Evolutionary conservation across 108 stramenopile species (phyloP), one percentile per base, ranked within the genome.

Genomic region (Skeletonema tropicum): DNA sequence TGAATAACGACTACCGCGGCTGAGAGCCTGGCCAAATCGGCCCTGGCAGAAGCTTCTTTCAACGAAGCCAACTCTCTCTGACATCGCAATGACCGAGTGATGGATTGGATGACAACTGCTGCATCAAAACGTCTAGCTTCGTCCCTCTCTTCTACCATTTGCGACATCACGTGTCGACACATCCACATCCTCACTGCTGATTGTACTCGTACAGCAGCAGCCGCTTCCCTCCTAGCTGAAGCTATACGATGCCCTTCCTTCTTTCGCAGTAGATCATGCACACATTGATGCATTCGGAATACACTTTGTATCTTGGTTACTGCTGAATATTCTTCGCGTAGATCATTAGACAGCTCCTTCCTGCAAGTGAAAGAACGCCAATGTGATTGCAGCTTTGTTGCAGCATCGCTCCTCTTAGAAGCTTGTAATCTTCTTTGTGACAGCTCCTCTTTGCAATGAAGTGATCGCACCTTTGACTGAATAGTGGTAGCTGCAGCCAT

Each of bases 261-360:
- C 17, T 52, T 25, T n/a, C 10, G 15, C 2, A 33, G 69, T 1
- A 32, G 13, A 11, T 39, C 17, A 23, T 21, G 32, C 15, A 30
- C 3, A 13, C 69, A 29, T 5, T n/a, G n/a, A 17, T 42, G 38
- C 31, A 31, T 14, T 11, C 19, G 0, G 31, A 12, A 21, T 21
- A 35, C 57, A 30, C 52, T 21, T 21, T 76, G 75, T 11, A 76
- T 68, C 60, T 60, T 76, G 2, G 68, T 68, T 0, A 61, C 49
- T 5, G 75, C 67, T 2, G 15, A 4, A 2, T 14, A 60, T 0
- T 3, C 8, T 26, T 29, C n/a, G 3, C 17, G 48, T 5, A 49
- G 48, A 7, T 3, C 48, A 3, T 49, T 19, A 21, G 17, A 6
- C 8, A 35, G 6, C 35, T 35, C 35, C 35, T 5, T 6, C 35